Evolutionary conservation across 768 basidiomycete species (phyloP).

Genomic region (Crepidotus variabilis): DNA sequence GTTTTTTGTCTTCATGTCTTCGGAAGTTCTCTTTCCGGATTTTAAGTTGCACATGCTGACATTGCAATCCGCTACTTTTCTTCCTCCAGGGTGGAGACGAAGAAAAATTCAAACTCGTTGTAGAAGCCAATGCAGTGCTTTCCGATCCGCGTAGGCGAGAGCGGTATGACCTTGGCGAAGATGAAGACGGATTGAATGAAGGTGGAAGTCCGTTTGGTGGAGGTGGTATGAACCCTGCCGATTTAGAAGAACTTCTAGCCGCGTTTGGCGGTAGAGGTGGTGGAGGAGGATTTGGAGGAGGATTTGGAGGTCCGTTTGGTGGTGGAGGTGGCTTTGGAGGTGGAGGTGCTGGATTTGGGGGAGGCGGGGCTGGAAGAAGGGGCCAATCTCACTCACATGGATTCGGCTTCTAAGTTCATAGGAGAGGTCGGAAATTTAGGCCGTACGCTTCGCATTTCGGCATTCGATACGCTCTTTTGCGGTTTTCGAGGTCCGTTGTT

Average conservation of each 20-base stretch:
- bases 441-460: too few species aligned
- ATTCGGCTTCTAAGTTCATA: slow-evolving; percentile 23
- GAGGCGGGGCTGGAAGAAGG: slow-evolving; percentile 17
- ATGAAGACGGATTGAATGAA: slow-evolving; percentile 64
- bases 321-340: slow-evolving; percentile 16
- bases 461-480: too few species aligned
- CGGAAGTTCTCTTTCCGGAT: neutral
- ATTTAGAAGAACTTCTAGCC: slow-evolving; percentile 62
- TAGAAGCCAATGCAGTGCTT: slow-evolving; percentile 77
- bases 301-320: slow-evolving; percentile 21
- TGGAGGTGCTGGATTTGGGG: slow-evolving; percentile 10
- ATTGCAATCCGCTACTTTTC: too few species aligned
- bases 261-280: slow-evolving; percentile 51
- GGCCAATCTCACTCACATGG: slow-evolving; percentile 23
- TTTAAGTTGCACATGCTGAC: neutral
- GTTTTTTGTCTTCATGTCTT: neutral
- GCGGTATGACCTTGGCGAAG: slow-evolving; percentile 80
- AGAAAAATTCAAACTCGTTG: slow-evolving; percentile 91
- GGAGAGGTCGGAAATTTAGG: neutral
- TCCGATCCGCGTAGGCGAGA: slow-evolving; percentile 71
- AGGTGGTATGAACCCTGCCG: slow-evolving; percentile 39
- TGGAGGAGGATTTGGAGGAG: slow-evolving; percentile 26
- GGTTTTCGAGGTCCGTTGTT: too few species aligned
- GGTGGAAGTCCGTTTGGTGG: slow-evolving; percentile 40
- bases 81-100: slow-evolving; percentile 79